phyloP scores from a whole-genome alignment of 768 basidiomycete genomes.

The Boletus fagicola region DNA sequence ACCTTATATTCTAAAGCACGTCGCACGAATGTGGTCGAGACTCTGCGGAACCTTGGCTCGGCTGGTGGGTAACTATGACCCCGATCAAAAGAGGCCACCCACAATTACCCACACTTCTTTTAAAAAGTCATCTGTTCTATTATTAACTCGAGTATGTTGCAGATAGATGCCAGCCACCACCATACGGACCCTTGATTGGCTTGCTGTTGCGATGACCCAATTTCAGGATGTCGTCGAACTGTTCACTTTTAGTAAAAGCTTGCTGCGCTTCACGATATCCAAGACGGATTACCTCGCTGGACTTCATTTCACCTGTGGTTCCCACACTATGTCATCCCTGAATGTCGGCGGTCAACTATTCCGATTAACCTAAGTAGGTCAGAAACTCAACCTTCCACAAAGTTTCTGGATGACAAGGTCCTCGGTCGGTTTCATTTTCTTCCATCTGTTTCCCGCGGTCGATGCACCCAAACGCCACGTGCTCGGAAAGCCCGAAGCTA shows the following conservation, averaged over 20 bases:
- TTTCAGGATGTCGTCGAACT: neutral
- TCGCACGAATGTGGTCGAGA: neutral
- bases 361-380: neutral
- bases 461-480: conserved; percentile 2
- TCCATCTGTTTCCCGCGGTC: neutral
- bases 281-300: neutral
- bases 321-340: conserved; percentile 13
- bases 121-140: neutral
- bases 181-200: neutral
- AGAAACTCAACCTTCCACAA: neutral
- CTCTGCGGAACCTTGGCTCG: neutral
- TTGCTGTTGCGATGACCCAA: neutral
- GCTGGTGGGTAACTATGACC: neutral
- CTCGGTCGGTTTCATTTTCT: neutral
- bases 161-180: neutral
- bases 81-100: conserved; percentile 1
- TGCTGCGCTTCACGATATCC: neutral
- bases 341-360: neutral
- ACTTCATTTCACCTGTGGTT: neutral
- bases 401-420: too few relatives aligned
- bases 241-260: neutral
- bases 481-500: neutral
- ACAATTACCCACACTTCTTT: neutral
- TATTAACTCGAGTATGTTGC: neutral
- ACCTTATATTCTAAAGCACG: neutral